Percentiles rank a stretch among this genome's conserved stretches.
Evolutionary conservation across 2,329 filamentous ascomycete species (phyloP).

Genomic region (Truncatella angustata): DNA sequence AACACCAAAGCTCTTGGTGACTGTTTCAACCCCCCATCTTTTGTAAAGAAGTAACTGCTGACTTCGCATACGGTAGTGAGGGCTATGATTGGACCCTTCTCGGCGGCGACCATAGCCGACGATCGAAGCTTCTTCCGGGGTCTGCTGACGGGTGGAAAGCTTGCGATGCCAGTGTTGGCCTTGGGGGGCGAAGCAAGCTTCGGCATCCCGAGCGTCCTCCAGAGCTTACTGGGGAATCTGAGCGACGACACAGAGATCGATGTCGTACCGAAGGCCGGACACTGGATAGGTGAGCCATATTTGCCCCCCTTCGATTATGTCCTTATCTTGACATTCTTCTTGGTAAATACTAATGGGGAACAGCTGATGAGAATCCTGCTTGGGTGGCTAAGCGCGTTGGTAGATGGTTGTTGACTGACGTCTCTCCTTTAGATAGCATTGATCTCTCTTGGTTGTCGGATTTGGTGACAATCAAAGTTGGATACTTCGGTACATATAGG

Average conservation of each 20-base stretch:
- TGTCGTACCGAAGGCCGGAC: conserved; percentile 34
- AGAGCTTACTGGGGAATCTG: conserved; percentile 19
- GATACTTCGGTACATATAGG: conserved; percentile 19
- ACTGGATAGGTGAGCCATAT: conserved; percentile 36
- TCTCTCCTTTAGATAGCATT: conserved; percentile 14
- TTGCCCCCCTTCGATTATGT: too few species aligned
- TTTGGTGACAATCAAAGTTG: conserved; percentile 20
- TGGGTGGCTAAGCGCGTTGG: conserved; percentile 22
- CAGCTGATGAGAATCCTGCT: conserved; percentile 24
- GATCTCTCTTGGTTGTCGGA: conserved; percentile 19
- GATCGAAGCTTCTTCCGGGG: conserved; percentile 35
- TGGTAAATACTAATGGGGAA: neutral
- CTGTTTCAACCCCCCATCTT: too few species aligned
- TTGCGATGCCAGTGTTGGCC: conserved; percentile 29
- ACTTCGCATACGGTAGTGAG: too few species aligned
- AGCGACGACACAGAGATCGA: conserved; percentile 25
- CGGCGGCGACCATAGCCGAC: conserved; percentile 24
- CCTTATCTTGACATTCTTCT: neutral
- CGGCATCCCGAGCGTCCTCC: conserved; percentile 13
- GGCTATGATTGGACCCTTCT: conserved; percentile 31
- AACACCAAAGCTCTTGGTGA: neutral
- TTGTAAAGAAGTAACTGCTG: too few species aligned
- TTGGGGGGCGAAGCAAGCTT: conserved; percentile 35
- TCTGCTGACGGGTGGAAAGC: conserved; percentile 16
- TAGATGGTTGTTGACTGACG: conserved; percentile 18